Evolutionary conservation across 164 flowering plant species (phyloP).

Genomic region (Santalum album): DNA sequence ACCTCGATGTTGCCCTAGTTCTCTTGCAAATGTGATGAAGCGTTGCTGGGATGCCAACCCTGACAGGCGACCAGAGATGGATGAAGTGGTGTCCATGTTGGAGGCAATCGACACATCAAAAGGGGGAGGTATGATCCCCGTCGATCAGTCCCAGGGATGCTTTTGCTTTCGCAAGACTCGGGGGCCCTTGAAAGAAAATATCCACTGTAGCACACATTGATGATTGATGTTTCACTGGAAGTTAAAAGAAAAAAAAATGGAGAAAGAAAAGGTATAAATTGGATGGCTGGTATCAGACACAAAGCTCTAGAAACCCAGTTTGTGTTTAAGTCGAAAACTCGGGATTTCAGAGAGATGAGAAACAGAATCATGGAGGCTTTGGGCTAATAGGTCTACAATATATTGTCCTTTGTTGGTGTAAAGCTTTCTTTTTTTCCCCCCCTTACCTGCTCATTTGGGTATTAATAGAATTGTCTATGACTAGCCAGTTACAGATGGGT

Average conservation of each 20-base stretch:
- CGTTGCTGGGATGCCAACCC: constrained; percentile 8
- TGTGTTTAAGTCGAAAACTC: constrained; percentile 7
- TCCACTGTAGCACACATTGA: neutral
- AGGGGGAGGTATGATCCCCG: constrained; percentile 6
- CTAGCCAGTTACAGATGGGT: neutral
- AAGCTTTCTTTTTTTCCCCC: constrained; percentile 9
- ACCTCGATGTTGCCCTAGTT: constrained; percentile 7
- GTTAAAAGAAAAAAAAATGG: neutral
- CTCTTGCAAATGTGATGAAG: constrained; percentile 3
- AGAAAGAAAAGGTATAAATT: neutral
- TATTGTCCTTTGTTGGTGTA: constrained; percentile 12
- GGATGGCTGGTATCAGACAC: neutral
- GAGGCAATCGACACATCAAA: constrained; percentile 4
- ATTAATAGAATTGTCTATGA: constrained; percentile 1
- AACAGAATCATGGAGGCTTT: constrained; percentile 4
- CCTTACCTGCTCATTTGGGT: neutral
- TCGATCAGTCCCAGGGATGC: neutral
- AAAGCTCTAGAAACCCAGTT: constrained; percentile 6
- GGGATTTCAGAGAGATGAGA: constrained; percentile 5
- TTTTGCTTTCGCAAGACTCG: neutral
- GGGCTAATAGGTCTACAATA: constrained; percentile 9
- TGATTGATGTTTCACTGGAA: too few relatives aligned
- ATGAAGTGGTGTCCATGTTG: constrained; percentile 8
- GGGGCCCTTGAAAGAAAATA: neutral
- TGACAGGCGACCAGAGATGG: constrained; percentile 6